These are phyloP conservation scores for Zygosaccharomyces siamensis DNA, from an alignment of 805 yeast species.

Conservation along the genomic window DNA sequence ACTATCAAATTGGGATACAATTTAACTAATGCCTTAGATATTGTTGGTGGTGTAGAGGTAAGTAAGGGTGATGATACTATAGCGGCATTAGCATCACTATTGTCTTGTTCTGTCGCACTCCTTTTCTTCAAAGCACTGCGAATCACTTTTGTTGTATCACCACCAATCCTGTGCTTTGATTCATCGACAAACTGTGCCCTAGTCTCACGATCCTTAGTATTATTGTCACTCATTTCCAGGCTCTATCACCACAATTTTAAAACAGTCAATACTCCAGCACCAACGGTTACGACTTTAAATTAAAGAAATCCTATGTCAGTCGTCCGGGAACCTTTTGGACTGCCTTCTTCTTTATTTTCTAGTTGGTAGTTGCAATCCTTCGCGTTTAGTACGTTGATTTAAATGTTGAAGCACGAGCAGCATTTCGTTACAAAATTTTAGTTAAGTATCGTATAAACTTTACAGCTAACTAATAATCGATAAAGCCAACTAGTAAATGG, in stretches of 20 bases:
- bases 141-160: conserved; percentile 26
- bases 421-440: not conserved
- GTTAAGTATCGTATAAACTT: not conserved
- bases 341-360: not conserved
- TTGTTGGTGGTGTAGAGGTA: conserved; percentile 85
- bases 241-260: not conserved
- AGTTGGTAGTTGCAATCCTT: not conserved
- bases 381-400: not conserved
- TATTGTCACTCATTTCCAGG: conserved; percentile 18
- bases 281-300: not conserved
- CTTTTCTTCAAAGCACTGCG: conserved; percentile 27
- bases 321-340: not conserved
- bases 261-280: not conserved
- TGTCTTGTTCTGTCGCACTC: conserved; percentile 8
- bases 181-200: conserved; percentile 31
- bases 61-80: conserved; percentile 68
- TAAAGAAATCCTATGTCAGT: not conserved
- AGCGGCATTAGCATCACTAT: conserved; percentile 11
- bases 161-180: conserved; percentile 26
- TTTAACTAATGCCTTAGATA: conserved; percentile 73
- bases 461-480: not conserved
- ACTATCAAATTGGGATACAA: conserved; percentile 82
- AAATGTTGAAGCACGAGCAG: not conserved
- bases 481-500: not conserved
- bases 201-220: conserved; percentile 20